Percentiles rank a stretch among this genome's conserved stretches.
phyloP scores from a whole-genome alignment of 2,329 filamentous ascomycete species.

The Talaromyces sp. region DNA sequence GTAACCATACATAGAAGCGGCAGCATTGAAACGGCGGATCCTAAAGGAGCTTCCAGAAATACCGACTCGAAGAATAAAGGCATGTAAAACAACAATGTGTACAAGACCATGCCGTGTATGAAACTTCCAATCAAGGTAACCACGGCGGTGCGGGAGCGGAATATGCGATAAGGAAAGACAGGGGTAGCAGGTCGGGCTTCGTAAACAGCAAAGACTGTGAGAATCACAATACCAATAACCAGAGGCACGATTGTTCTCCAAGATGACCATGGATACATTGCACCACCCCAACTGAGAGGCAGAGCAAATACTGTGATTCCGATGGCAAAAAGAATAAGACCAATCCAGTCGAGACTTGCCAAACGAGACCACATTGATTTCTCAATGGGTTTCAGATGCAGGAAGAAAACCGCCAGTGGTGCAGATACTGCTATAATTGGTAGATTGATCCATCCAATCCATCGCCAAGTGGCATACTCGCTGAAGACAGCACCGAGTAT shows the following conservation, averaged over 20 bases:
- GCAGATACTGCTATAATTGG: constrained; percentile 28
- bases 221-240: constrained; percentile 28
- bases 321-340: constrained; percentile 30
- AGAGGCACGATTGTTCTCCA: constrained; percentile 32
- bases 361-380: constrained; percentile 42
- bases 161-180: constrained; percentile 46
- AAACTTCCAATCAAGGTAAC: constrained; percentile 38
- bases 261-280: constrained; percentile 31
- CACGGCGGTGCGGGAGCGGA: constrained; percentile 43
- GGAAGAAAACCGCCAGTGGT: constrained; percentile 27
- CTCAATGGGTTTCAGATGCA: constrained; percentile 47
- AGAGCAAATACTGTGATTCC: constrained; percentile 32
- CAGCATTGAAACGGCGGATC: constrained; percentile 2
- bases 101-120: constrained; percentile 37
- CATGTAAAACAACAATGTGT: constrained; percentile 43
- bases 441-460: constrained; percentile 36
- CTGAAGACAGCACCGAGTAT: constrained; percentile 36
- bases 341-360: constrained; percentile 31
- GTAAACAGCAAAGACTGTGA: constrained; percentile 27
- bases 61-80: constrained; percentile 49
- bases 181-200: constrained; percentile 25
- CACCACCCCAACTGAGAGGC: constrained; percentile 33
- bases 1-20: constrained; percentile 8
- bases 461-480: constrained; percentile 31
- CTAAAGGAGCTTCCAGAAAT: constrained; percentile 22